These are phyloP conservation scores for Colletotrichum lindemuthianum DNA, from an alignment of 2,329 filamentous ascomycete species.

Conservation along the genomic window DNA sequence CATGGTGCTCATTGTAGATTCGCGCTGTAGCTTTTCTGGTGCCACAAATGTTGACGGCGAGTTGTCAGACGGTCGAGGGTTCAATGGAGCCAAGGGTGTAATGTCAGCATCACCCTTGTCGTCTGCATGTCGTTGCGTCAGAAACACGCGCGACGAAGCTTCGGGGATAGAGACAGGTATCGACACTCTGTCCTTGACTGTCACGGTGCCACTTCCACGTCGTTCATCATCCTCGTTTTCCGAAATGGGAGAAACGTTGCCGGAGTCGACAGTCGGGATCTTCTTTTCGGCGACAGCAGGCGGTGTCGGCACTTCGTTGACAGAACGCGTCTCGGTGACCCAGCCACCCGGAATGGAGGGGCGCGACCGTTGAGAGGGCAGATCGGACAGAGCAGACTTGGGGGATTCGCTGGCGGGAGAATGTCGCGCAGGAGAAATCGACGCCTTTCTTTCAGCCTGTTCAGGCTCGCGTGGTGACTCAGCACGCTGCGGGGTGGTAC, in stretches of 20 bases:
- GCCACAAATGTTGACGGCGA: constrained; percentile 47
- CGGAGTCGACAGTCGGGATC: constrained; percentile 9
- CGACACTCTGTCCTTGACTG: constrained; percentile 16
- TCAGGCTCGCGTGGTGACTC: constrained; percentile 5
- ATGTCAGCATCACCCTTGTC: constrained; percentile 1
- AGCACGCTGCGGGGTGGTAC: constrained; percentile 2
- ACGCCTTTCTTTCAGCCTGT: neutral
- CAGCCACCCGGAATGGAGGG: constrained; percentile 45
- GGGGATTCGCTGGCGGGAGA: neutral
- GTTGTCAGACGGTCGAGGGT: constrained; percentile 34
- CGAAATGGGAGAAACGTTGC: constrained; percentile 38
- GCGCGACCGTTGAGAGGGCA: constrained; percentile 28
- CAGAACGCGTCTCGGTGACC: constrained; percentile 42
- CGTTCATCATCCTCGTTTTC: constrained; percentile 33
- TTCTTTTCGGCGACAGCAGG: constrained; percentile 11
- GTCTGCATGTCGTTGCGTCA: neutral
- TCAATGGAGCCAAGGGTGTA: constrained; percentile 36
- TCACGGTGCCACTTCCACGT: neutral
- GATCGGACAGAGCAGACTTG: constrained; percentile 2
- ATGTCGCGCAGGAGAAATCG: neutral
- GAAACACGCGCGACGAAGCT: constrained; percentile 3
- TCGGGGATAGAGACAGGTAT: constrained; percentile 15
- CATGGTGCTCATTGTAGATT: constrained; percentile 58
- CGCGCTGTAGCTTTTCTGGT: constrained; percentile 50
- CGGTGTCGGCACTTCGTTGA: constrained; percentile 16